These are phyloP conservation scores for Penicillium sp. DNA, from an alignment of 2,329 filamentous ascomycete species.

Conservation along the genomic window DNA sequence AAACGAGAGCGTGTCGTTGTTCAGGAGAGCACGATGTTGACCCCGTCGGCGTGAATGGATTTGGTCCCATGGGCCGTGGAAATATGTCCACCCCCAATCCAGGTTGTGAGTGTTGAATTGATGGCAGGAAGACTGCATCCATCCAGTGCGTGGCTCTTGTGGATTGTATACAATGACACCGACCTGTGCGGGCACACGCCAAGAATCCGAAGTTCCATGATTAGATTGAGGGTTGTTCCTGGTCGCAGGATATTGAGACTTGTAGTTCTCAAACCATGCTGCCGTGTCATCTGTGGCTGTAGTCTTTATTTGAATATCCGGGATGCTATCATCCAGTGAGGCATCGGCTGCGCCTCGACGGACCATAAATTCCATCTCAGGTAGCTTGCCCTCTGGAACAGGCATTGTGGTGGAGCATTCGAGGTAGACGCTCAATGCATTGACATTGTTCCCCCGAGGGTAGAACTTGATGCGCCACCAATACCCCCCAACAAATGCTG, in stretches of 20 bases:
- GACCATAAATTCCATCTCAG: constrained; percentile 42
- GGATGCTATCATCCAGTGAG: constrained; percentile 29
- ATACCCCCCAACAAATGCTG: constrained; percentile 56
- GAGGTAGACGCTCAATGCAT: constrained; percentile 59
- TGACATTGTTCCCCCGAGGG: constrained; percentile 59
- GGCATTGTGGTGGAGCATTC: constrained; percentile 57
- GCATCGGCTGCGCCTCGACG: constrained; percentile 39
- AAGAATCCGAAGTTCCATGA: constrained; percentile 27
- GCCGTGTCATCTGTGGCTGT: constrained; percentile 27
- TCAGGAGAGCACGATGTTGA: constrained; percentile 58
- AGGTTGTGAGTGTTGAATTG: constrained; percentile 58
- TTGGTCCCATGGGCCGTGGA: constrained; percentile 58
- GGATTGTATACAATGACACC: constrained; percentile 64
- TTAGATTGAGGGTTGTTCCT: not conserved
- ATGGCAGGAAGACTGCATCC: constrained; percentile 56
- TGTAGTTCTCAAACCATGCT: constrained; percentile 34
- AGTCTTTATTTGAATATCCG: constrained; percentile 35
- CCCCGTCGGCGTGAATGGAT: constrained; percentile 57
- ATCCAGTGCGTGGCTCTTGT: constrained; percentile 58
- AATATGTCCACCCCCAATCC: constrained; percentile 65
- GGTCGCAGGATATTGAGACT: constrained; percentile 25
- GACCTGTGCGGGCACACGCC: constrained; percentile 58
- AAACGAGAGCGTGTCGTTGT: constrained; percentile 60
- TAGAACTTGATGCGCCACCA: constrained; percentile 67
- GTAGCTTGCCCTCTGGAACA: constrained; percentile 34